These are phyloP conservation scores for Cladosporium cucumerinum DNA, from an alignment of 2,329 filamentous ascomycete species.

Conservation along the genomic window DNA sequence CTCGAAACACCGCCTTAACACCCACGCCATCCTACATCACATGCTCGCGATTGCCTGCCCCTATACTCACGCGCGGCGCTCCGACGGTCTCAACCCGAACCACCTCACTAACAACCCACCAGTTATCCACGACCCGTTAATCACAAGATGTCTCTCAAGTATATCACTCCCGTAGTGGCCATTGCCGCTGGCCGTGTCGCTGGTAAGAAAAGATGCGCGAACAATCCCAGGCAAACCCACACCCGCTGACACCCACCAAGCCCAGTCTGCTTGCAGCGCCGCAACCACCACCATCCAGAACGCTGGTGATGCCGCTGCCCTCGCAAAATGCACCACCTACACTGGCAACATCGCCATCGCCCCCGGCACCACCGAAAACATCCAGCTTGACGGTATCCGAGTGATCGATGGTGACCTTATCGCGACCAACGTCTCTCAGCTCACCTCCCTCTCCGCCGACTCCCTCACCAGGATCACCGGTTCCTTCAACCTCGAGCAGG, in stretches of 20 bases:
- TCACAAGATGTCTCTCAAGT: conserved; percentile 52
- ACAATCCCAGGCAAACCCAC: neutral
- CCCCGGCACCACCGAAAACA: conserved; percentile 51
- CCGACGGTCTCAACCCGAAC: neutral
- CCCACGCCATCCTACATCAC: neutral
- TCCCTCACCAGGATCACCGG: conserved; percentile 58
- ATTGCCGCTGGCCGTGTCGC: conserved; percentile 48
- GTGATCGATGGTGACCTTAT: conserved; percentile 57
- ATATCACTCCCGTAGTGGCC: conserved; percentile 56
- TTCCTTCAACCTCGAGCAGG: conserved; percentile 64
- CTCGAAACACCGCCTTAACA: conserved; percentile 3
- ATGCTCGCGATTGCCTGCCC: neutral
- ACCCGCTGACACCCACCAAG: conserved; percentile 19
- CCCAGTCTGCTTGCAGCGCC: conserved; percentile 38
- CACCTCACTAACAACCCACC: neutral
- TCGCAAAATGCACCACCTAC: conserved; percentile 65
- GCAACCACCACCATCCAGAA: conserved; percentile 58
- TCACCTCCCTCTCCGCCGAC: conserved; percentile 62
- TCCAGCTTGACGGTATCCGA: conserved; percentile 62
- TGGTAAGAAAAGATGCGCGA: conserved; percentile 40
- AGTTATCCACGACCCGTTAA: conserved; percentile 18
- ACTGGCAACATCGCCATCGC: conserved; percentile 66
- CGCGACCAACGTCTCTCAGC: conserved; percentile 53
- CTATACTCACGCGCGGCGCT: neutral
- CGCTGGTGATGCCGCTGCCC: conserved; percentile 56